These are phyloP conservation scores for Claviceps sorghi DNA, from an alignment of 2,329 filamentous ascomycete genomes.

Conservation along the genomic window DNA sequence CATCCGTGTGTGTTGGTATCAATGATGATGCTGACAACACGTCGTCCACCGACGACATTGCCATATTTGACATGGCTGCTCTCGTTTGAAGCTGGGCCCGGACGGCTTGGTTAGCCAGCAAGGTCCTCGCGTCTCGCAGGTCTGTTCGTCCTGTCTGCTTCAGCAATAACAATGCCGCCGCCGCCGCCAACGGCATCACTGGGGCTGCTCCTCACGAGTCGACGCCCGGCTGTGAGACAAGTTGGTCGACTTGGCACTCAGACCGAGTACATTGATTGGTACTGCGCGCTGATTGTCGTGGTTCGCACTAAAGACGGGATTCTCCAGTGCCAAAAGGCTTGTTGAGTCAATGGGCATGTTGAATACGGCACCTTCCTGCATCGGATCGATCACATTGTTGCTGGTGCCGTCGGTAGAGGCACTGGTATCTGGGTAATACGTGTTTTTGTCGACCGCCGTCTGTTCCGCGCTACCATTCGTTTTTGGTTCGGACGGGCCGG, in stretches of 20 bases:
- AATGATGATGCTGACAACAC: not conserved
- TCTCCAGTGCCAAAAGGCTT: constrained; percentile 13
- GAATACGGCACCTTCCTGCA: constrained; percentile 19
- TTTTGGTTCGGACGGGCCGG: constrained; percentile 8
- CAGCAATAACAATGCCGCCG: not conserved
- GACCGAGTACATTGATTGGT: not conserved
- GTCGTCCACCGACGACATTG: not conserved
- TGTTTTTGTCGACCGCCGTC: constrained; percentile 3
- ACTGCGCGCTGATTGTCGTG: constrained; percentile 1
- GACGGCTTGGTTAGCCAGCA: constrained; percentile 23
- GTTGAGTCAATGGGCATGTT: constrained; percentile 18
- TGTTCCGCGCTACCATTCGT: constrained; percentile 2
- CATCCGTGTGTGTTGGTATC: not conserved
- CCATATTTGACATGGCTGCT: not conserved
- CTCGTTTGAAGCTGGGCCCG: not conserved
- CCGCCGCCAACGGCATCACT: not conserved
- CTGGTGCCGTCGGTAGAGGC: constrained; percentile 4
- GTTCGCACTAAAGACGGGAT: constrained; percentile 11
- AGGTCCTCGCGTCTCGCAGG: constrained; percentile 14
- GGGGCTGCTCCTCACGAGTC: constrained; percentile 18
- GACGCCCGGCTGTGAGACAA: constrained; percentile 15
- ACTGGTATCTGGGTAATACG: not conserved
- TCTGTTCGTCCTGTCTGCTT: constrained; percentile 2
- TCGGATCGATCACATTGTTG: constrained; percentile 12
- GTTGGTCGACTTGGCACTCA: not conserved